A percentile compares a stretch with the other conserved stretches of the same genome.
Evolutionary conservation across 2,329 filamentous ascomycete species (phyloP).

Genomic region (Aspergillus ochraceoroseus): DNA sequence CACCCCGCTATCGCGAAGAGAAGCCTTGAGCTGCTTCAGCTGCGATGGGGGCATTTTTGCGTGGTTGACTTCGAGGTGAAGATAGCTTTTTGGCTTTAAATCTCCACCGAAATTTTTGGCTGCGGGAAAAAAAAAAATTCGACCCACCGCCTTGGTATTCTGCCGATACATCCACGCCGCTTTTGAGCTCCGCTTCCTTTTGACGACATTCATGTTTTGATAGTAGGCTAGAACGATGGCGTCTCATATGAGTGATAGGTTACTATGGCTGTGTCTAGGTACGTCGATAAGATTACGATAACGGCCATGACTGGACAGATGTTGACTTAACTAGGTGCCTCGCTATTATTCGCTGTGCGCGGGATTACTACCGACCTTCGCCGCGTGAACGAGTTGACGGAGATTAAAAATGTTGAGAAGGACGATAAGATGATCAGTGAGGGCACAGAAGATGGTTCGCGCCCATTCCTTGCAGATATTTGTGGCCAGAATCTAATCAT

Average conservation of each 20-base stretch:
- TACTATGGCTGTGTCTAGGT: conserved; percentile 42
- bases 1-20: conserved; percentile 81
- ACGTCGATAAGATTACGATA: conserved; percentile 1
- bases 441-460: conserved; percentile 62
- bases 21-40: conserved; percentile 90
- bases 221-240: conserved; percentile 26
- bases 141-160: conserved; percentile 35
- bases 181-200: conserved; percentile 1
- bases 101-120: conserved; percentile 28
- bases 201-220: conserved; percentile 3
- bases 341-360: conserved; percentile 50
- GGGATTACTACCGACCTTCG: conserved; percentile 53
- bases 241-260: conserved; percentile 33
- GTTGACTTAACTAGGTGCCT: conserved; percentile 30
- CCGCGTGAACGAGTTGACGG: conserved; percentile 44
- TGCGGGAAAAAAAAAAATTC: conserved; percentile 35
- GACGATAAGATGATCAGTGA: conserved; percentile 70
- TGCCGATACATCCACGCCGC: conserved; percentile 21
- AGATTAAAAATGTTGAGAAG: conserved; percentile 60
- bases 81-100: conserved; percentile 14
- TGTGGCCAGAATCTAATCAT: conserved; percentile 18
- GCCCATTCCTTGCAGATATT: neutral
- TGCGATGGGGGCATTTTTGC: conserved; percentile 84
- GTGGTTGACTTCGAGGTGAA: conserved; percentile 14
- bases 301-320: neutral